Evolutionary conservation across 768 basidiomycete species (phyloP), one percentile per base, ranked within the genome.

Genomic region (Phanerochaete carnosa): DNA sequence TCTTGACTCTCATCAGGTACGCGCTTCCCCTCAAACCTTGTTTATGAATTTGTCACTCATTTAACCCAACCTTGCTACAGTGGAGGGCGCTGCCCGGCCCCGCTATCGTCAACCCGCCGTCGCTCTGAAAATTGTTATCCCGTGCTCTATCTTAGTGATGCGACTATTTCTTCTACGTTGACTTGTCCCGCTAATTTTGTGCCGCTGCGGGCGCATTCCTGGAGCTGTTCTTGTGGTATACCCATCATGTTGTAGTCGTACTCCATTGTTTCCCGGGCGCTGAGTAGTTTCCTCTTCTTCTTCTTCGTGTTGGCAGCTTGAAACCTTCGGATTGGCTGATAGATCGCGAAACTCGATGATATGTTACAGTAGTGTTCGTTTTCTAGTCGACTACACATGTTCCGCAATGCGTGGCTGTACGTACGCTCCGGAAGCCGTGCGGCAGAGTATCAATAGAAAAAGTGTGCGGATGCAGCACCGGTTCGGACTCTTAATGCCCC

Each of bases 21-120:
- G 75, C 62, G 26, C 22, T 25, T 25, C 52, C 46, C 6, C 25
- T 23, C 52, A 39, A 29, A 22, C 22, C 29, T 47, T 37, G 12
- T 43, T 16, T 19, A 25, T 4, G 45, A 54, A 55, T 43, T 26
- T 26, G 28, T 22, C 19, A 51, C 50, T 47, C 45, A 55, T 55
- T 25, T 39, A 39, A 16, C 37, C 11, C 23, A 15, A 16, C 32
- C 39, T 45, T 29, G 3, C 28, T 19, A 58, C 66, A 76, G 75
- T 76, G 74, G 74, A 66, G 72, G 58, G 70, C 67, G 45, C 67
- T 76, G 60, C 75, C 75, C 55, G 75, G 75, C 54, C 75, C 75
- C 23, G 74, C 73, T 29, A 66, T 68, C 59, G 66, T 68, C 25
- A 67, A 66, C 28, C 64, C 68, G 56, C 23, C 30, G 35, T 56